Conservation (phyloP, 78 protist genomes). For the Polysphondylium violaceum region DNA sequence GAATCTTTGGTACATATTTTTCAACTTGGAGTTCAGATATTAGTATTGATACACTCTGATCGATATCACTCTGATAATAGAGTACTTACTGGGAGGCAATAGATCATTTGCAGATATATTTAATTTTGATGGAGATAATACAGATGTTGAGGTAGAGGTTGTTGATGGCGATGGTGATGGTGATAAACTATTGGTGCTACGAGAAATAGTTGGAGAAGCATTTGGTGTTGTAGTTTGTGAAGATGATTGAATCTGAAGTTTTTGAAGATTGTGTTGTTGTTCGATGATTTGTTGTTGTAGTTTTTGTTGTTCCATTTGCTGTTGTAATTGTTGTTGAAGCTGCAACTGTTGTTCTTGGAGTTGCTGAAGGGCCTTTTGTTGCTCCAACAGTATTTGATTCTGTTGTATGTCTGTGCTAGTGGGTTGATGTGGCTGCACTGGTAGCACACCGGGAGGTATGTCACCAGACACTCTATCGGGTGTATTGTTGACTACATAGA, state of each 20-base stretch:
- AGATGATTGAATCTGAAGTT: background rate
- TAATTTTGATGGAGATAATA: background rate
- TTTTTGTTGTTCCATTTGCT: slow-evolving; percentile 11
- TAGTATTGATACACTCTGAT: background rate
- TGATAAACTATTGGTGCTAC: background rate
- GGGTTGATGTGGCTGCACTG: background rate
- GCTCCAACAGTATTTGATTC: background rate
- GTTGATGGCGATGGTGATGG: background rate
- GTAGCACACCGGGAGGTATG: background rate
- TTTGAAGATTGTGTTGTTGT: background rate
- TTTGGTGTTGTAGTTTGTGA: background rate
- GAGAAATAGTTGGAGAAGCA: background rate
- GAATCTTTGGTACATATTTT: slow-evolving; percentile 49
- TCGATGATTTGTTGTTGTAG: background rate
- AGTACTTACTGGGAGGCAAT: background rate
- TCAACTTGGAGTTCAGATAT: background rate
- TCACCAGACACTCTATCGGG: background rate
- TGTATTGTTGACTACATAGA: background rate
- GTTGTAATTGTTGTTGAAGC: slow-evolving; percentile 31
- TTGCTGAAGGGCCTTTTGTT: background rate
- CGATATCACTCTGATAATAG: background rate
- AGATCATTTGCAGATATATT: background rate
- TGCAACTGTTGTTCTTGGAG: slow-evolving; percentile 14
- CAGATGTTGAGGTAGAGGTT: background rate
- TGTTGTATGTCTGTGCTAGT: background rate